Conservation (phyloP, 345 rosid species). For the Murraya paniculata region DNA sequence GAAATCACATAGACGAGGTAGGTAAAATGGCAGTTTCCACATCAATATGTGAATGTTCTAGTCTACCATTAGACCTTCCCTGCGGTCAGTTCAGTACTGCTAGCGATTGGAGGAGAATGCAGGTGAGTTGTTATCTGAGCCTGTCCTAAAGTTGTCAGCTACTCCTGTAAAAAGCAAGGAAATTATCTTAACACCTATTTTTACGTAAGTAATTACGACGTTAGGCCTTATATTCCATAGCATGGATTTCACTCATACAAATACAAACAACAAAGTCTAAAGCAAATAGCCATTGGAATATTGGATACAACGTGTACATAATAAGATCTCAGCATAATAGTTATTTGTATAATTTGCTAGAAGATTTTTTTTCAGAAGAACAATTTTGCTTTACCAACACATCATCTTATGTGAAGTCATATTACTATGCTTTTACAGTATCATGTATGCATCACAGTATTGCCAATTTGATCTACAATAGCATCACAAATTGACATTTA, state of each 20-base stretch:
- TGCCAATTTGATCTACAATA: not conserved
- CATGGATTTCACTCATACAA: not conserved
- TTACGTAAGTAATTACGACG: not conserved
- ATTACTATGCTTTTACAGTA: not conserved
- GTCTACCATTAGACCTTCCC: not conserved
- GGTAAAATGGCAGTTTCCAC: not conserved
- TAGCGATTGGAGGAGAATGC: constrained; percentile 14
- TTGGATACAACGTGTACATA: not conserved
- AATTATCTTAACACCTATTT: not conserved
- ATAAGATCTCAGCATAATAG: not conserved
- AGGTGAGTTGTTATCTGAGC: not conserved
- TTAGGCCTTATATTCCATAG: not conserved
- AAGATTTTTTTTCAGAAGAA: not conserved
- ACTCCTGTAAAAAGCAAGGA: not conserved
- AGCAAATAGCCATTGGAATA: not conserved
- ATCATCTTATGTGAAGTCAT: not conserved
- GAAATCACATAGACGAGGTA: not conserved
- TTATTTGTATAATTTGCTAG: not conserved
- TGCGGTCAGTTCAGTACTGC: constrained; percentile 18
- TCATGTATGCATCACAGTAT: not conserved
- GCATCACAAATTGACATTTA: not conserved
- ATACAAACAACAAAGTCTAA: not conserved
- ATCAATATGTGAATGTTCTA: not conserved
- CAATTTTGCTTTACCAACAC: not conserved
- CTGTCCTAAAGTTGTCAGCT: not conserved